phyloP scores from a whole-genome alignment of 2,329 filamentous ascomycete species.

The Onygena corvina region DNA sequence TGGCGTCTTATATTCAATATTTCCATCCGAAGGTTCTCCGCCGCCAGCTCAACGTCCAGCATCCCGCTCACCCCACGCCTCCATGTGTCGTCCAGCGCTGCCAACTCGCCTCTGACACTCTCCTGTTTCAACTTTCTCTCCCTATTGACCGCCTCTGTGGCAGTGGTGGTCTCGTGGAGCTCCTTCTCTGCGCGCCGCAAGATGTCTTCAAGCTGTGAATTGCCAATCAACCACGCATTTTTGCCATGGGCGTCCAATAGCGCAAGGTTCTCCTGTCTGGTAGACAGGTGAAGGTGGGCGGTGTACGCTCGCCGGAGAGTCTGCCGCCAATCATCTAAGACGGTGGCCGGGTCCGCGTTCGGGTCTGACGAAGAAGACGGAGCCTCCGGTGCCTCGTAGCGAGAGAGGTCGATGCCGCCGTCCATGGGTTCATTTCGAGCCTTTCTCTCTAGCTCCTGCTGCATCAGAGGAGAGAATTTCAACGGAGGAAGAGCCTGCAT shows the following conservation, averaged over 20 bases:
- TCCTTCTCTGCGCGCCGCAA: slow-evolving; percentile 60
- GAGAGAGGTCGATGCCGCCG: slow-evolving; percentile 58
- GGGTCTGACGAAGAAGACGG: slow-evolving; percentile 29
- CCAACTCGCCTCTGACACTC: slow-evolving; percentile 59
- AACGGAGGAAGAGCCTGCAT: slow-evolving; percentile 44
- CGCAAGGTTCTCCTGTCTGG: slow-evolving; percentile 49
- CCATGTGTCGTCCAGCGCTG: slow-evolving; percentile 65
- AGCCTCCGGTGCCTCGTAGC: slow-evolving; percentile 68
- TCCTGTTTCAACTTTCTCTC: slow-evolving; percentile 59
- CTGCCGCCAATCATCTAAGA: slow-evolving; percentile 38
- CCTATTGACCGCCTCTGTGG: slow-evolving; percentile 62
- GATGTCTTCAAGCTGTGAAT: slow-evolving; percentile 65
- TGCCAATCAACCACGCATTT: slow-evolving; percentile 83
- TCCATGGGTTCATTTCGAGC: slow-evolving; percentile 46
- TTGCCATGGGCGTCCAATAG: slow-evolving; percentile 73
- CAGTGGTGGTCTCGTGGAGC: slow-evolving; percentile 52
- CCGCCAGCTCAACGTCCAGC: slow-evolving; percentile 76
- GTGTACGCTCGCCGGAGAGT: slow-evolving; percentile 46
- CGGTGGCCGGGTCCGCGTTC: slow-evolving; percentile 24
- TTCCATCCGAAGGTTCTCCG: slow-evolving; percentile 56
- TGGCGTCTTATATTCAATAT: slow-evolving; percentile 50
- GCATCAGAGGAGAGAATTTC: slow-evolving; percentile 53
- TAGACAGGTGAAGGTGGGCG: slow-evolving; percentile 46
- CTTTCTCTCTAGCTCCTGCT: slow-evolving; percentile 57
- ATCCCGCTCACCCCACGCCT: slow-evolving; percentile 63